phyloP scores from a whole-genome alignment of 805 yeast species.

The Sugiyamaella mastotermitis region DNA sequence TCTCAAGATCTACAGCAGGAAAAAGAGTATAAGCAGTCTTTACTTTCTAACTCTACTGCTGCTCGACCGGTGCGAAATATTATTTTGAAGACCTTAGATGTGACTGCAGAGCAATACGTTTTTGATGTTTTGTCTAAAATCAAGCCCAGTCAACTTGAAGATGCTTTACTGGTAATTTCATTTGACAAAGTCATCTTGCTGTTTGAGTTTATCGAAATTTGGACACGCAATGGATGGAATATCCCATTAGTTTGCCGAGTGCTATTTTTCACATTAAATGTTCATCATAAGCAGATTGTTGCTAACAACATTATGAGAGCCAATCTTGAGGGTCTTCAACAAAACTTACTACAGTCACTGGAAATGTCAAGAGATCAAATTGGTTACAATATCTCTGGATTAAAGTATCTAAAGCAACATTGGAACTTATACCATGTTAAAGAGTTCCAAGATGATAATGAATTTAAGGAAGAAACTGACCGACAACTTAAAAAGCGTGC shows the following conservation, averaged over 20 bases:
- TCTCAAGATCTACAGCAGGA: constrained; percentile 56
- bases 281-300: constrained; percentile 75
- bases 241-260: constrained; percentile 66
- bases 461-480: constrained; percentile 47
- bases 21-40: constrained; percentile 43
- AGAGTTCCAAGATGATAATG: constrained; percentile 66
- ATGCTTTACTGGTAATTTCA: constrained; percentile 85
- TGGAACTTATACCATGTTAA: constrained; percentile 74
- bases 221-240: constrained; percentile 51
- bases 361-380: constrained; percentile 48
- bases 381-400: constrained; percentile 82
- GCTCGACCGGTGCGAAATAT: constrained; percentile 61
- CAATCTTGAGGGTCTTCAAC: constrained; percentile 59
- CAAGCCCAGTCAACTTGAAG: constrained; percentile 82
- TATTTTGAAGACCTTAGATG: constrained; percentile 64
- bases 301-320: constrained; percentile 44
- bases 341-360: constrained; percentile 53
- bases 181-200: constrained; percentile 74
- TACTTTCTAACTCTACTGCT: constrained; percentile 38
- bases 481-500: constrained; percentile 64
- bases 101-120: constrained; percentile 73
- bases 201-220: constrained; percentile 64
- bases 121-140: constrained; percentile 65
- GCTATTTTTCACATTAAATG: constrained; percentile 64
- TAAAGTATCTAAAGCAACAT: constrained; percentile 63